Evolutionary conservation across 1,284 basidiomycete species (phyloP).

Genomic region (Trametes pubescens): DNA sequence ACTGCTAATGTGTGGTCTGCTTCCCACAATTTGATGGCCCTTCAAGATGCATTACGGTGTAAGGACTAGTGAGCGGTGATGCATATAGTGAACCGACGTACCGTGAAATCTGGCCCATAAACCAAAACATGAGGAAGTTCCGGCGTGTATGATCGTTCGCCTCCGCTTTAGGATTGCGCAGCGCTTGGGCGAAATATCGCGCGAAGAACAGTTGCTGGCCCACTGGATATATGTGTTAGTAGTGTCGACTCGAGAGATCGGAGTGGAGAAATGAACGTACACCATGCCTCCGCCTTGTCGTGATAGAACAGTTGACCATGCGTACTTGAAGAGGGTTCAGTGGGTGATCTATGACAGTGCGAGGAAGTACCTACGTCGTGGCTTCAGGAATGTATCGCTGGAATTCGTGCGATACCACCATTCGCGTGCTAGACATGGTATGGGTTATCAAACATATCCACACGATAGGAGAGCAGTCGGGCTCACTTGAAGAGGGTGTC

Average conservation of each 20-base stretch:
- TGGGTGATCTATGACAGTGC: too few species aligned
- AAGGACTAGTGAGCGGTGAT: background rate
- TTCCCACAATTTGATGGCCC: conserved; percentile 66
- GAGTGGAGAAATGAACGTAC: conserved; percentile 51
- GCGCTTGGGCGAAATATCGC: conserved; percentile 48
- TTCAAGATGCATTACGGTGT: conserved; percentile 32
- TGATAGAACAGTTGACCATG: conserved; percentile 56
- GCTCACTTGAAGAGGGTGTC: conserved; percentile 79
- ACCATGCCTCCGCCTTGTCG: conserved; percentile 73
- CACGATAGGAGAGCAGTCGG: background rate
- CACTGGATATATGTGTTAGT: conserved; percentile 39
- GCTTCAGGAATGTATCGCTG: conserved; percentile 68
- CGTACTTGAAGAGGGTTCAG: background rate
- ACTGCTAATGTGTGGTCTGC: conserved; percentile 63
- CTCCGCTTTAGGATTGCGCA: conserved; percentile 50
- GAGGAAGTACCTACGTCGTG: conserved; percentile 53
- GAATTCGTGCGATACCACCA: conserved; percentile 76
- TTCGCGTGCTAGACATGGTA: conserved; percentile 58
- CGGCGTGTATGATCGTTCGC: conserved; percentile 58
- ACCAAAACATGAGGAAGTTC: conserved; percentile 79
- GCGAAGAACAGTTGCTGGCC: conserved; percentile 64
- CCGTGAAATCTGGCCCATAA: conserved; percentile 76
- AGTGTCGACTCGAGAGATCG: background rate
- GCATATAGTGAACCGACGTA: conserved; percentile 36
- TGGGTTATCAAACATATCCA: background rate